phyloP scores from a whole-genome alignment of 2,329 filamentous ascomycete species.

The Fonsecaea pedrosoi region DNA sequence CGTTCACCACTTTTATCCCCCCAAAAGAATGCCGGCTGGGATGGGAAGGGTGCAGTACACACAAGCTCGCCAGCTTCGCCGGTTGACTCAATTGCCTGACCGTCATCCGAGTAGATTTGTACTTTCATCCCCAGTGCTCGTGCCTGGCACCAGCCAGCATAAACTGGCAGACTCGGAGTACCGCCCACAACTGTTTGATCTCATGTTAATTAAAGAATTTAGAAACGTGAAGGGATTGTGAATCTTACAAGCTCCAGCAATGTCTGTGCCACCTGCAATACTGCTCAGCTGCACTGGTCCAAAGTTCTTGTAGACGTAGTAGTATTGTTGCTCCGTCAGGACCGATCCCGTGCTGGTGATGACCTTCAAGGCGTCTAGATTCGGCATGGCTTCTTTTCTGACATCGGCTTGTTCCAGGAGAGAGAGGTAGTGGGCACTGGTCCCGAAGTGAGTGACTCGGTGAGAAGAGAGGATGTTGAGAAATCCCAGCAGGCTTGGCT shows the following conservation, averaged over 20 bases:
- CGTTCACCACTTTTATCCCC: background rate
- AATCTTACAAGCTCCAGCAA: conserved; percentile 64
- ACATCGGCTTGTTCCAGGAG: conserved; percentile 71
- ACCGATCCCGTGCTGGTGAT: background rate
- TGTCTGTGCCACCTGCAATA: conserved; percentile 7
- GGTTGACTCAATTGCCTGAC: background rate
- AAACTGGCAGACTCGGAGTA: conserved; percentile 72
- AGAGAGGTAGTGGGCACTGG: conserved; percentile 75
- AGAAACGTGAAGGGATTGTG: no score
- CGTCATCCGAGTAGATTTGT: conserved; percentile 1
- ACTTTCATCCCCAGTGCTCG: conserved; percentile 55
- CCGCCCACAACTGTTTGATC: conserved; percentile 54
- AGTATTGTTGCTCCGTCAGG: background rate
- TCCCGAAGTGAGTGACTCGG: conserved; percentile 41
- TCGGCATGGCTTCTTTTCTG: conserved; percentile 59
- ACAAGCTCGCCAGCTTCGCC: conserved; percentile 6
- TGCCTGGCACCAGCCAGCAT: conserved; percentile 63
- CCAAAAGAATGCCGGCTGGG: conserved; percentile 53
- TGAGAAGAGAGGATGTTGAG: conserved; percentile 68
- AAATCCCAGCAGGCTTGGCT: conserved; percentile 70
- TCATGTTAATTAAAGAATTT: conserved; percentile 71
- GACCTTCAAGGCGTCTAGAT: background rate
- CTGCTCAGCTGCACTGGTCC: conserved; percentile 8
- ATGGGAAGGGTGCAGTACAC: background rate
- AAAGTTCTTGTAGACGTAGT: conserved; percentile 4